Evolutionary conservation across 2,329 filamentous ascomycete genomes (phyloP).

Genomic region (Apiospora phragmitis): DNA sequence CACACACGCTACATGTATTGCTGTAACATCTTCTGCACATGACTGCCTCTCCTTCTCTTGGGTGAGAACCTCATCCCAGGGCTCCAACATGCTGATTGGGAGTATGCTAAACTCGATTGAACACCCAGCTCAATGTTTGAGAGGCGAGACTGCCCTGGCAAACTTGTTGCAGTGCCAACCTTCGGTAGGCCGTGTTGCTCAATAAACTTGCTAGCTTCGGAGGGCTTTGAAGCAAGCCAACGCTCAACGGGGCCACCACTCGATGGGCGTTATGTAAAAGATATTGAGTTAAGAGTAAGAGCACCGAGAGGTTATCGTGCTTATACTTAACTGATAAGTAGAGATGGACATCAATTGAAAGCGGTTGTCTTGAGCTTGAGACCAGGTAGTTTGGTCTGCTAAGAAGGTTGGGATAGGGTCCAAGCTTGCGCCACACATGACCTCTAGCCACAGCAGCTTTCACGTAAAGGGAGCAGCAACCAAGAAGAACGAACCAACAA

Average conservation of each 20-base stretch:
- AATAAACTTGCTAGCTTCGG: not conserved
- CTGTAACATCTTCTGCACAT: constrained; percentile 43
- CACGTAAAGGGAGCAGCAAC: not conserved
- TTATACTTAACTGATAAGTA: not conserved
- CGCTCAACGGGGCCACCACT: not conserved
- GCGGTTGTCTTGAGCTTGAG: not conserved
- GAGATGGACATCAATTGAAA: not conserved
- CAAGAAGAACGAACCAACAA: not conserved
- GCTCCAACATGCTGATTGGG: constrained; percentile 28
- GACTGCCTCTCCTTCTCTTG: constrained; percentile 31
- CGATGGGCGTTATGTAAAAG: no score
- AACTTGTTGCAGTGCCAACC: not conserved
- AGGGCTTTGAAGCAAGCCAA: not conserved
- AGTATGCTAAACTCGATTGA: not conserved
- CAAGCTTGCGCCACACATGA: constrained; percentile 11
- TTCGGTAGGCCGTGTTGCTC: not conserved
- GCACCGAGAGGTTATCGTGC: not conserved
- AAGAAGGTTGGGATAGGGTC: constrained; percentile 6
- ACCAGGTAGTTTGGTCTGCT: not conserved
- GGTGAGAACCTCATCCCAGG: constrained; percentile 33
- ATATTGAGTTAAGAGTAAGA: not conserved
- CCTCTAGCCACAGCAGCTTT: not conserved
- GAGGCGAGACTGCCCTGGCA: not conserved
- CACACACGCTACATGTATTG: constrained; percentile 44
- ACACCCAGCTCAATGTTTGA: not conserved